phyloP scores from a whole-genome alignment of 2,329 filamentous ascomycete genomes.

The Sclerotinia trifoliorum region DNA sequence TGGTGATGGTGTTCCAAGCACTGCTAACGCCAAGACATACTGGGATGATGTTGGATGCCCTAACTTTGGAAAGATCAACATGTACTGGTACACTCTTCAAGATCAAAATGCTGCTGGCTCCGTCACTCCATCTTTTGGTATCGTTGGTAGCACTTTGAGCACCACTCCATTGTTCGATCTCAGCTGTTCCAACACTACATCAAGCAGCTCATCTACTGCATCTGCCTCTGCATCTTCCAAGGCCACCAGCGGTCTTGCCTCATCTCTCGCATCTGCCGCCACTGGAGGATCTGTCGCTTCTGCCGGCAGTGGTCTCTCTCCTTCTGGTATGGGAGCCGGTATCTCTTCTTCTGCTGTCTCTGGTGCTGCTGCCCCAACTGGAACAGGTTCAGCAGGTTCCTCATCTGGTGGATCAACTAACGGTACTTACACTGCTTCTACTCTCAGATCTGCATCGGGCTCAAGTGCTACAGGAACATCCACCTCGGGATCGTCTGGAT shows the following conservation, averaged over 20 bases:
- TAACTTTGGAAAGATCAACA: slow-evolving; percentile 61
- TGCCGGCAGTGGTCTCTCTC: slow-evolving; percentile 30
- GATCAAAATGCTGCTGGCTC: slow-evolving; percentile 57
- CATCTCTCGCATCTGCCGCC: slow-evolving; percentile 24
- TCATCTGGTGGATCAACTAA: slow-evolving; percentile 10
- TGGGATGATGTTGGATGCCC: slow-evolving; percentile 78
- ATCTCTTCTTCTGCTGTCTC: slow-evolving; percentile 24
- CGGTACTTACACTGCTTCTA: slow-evolving; percentile 20
- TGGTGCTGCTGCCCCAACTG: slow-evolving; percentile 15
- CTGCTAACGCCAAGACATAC: slow-evolving; percentile 71
- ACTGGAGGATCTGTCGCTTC: slow-evolving; percentile 24
- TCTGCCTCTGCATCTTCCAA: slow-evolving; percentile 18
- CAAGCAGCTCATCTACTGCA: slow-evolving; percentile 27
- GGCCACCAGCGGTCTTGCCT: slow-evolving; percentile 22
- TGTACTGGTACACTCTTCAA: slow-evolving; percentile 77
- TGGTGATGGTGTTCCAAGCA: slow-evolving; percentile 61
- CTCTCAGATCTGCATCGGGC: slow-evolving; percentile 5
- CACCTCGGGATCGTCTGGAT: slow-evolving; percentile 17
- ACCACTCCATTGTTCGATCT: slow-evolving; percentile 62
- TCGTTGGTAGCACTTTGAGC: slow-evolving; percentile 56
- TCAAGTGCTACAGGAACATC: slow-evolving; percentile 16
- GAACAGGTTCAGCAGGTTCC: slow-evolving; percentile 18
- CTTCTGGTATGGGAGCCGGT: slow-evolving; percentile 26
- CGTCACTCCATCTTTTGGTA: slow-evolving; percentile 68
- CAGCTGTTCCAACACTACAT: slow-evolving; percentile 49